Evolutionary conservation across 2,329 filamentous ascomycete species (phyloP).

Genomic region (Arthroderma sp.): DNA sequence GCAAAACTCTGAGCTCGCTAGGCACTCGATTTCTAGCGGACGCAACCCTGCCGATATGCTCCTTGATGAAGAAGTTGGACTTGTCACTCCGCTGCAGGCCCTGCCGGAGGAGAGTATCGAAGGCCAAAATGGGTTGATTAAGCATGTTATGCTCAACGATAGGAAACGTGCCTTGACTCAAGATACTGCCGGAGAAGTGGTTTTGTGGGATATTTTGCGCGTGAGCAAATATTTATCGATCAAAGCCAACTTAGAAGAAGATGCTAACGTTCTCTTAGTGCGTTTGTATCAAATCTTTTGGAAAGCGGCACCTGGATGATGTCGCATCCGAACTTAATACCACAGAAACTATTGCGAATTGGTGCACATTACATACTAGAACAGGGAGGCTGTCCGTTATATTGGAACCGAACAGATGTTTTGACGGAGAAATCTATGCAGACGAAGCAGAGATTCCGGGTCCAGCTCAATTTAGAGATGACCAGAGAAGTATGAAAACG

Average conservation of each 20-base stretch:
- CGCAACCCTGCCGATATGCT: conserved; percentile 19
- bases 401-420: conserved; percentile 87
- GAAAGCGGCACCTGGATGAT: conserved; percentile 86
- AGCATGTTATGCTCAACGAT: conserved; percentile 84
- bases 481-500: conserved; percentile 65
- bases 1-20: conserved; percentile 43
- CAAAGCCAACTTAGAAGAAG: background rate
- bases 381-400: conserved; percentile 85
- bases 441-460: conserved; percentile 70
- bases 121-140: conserved; percentile 88
- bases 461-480: conserved; percentile 70
- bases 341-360: conserved; percentile 76
- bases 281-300: conserved; percentile 77
- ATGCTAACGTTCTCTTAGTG: conserved; percentile 44
- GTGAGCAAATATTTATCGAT: conserved; percentile 34
- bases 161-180: conserved; percentile 76
- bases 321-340: conserved; percentile 80
- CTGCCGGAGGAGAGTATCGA: conserved; percentile 72
- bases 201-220: conserved; percentile 86
- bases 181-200: conserved; percentile 87
- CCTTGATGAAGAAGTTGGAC: conserved; percentile 34
- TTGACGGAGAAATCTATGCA: conserved; percentile 93
- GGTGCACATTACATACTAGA: conserved; percentile 89
- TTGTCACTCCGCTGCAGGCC: conserved; percentile 51
- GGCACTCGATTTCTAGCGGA: conserved; percentile 18